These are phyloP conservation scores for Pulveroboletus sp. DNA, from an alignment of 768 basidiomycete species.

Conservation along the genomic window DNA sequence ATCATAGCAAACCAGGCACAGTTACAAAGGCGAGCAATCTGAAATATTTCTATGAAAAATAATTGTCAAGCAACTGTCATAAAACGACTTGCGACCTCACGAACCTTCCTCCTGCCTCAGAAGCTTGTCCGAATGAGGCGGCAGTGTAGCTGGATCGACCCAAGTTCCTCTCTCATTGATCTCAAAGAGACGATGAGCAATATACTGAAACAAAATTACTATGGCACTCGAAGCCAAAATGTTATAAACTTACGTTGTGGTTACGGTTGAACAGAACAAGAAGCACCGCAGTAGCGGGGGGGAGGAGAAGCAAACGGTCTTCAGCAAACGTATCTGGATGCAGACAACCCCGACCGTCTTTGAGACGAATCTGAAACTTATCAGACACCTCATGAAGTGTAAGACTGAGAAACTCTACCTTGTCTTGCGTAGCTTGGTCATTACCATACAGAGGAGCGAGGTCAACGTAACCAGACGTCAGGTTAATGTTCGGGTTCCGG, in stretches of 20 bases:
- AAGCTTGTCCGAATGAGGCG: conserved; percentile 33
- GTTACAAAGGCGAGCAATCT: conserved; percentile 75
- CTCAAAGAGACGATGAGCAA: conserved; percentile 71
- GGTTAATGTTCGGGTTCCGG: conserved; percentile 63
- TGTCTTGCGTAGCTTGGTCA: conserved; percentile 56
- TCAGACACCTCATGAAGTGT: neutral
- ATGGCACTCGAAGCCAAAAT: neutral
- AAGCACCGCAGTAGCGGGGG: conserved; percentile 71
- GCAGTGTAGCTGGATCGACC: conserved; percentile 49
- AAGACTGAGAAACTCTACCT: conserved; percentile 37
- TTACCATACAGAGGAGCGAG: conserved; percentile 82
- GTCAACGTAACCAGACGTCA: conserved; percentile 87
- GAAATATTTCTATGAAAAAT: conserved; percentile 65
- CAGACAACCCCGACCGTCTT: conserved; percentile 64
- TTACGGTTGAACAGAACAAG: conserved; percentile 89
- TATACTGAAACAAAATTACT: conserved; percentile 50
- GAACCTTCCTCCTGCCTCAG: conserved; percentile 54
- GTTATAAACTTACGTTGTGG: conserved; percentile 61
- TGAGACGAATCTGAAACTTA: conserved; percentile 29
- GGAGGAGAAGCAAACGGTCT: conserved; percentile 74
- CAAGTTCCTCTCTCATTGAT: conserved; percentile 77
- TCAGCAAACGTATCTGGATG: conserved; percentile 77
- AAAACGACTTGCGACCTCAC: neutral
- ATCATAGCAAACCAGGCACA: conserved; percentile 76
- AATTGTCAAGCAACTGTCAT: neutral